These are phyloP conservation scores for Blastobotrys muscicola DNA, from an alignment of 805 yeast species.

Conservation along the genomic window DNA sequence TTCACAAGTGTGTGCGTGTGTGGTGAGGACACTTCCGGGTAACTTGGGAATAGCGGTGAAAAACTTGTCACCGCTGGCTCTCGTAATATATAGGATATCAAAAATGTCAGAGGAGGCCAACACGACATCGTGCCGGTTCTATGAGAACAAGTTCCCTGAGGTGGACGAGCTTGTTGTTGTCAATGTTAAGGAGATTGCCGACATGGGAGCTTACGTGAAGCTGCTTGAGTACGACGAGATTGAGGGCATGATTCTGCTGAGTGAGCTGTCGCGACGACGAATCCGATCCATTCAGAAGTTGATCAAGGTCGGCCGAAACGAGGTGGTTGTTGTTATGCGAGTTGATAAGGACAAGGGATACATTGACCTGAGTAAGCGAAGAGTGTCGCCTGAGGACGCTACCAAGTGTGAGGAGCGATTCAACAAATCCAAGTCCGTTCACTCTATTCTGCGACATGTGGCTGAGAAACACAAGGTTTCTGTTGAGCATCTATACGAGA, in stretches of 20 bases:
- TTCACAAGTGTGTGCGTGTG: no score
- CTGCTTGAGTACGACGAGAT: constrained; percentile 94
- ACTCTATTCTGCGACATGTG: constrained; percentile 96
- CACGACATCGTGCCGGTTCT: constrained; percentile 82
- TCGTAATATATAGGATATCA: neutral
- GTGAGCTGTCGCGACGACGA: constrained; percentile 97
- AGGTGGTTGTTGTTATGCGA: constrained; percentile 94
- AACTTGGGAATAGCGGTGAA: no score
- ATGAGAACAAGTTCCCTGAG: constrained; percentile 97
- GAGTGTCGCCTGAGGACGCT: constrained; percentile 96
- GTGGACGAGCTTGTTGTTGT: constrained; percentile 99
- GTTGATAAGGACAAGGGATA: constrained; percentile 98
- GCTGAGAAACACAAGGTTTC: constrained; percentile 92
- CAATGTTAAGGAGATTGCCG: constrained; percentile 83
- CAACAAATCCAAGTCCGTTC: constrained; percentile 94
- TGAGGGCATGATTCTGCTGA: constrained; percentile 95
- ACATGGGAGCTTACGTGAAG: constrained; percentile 97
- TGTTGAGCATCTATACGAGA: constrained; percentile 74
- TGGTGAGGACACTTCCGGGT: no score
- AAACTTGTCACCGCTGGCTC: no score
- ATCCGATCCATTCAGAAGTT: constrained; percentile 95
- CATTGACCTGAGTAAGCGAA: constrained; percentile 93
- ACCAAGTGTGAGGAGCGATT: constrained; percentile 95
- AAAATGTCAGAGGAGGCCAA: constrained; percentile 22
- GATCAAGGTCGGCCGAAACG: constrained; percentile 96